Conservation (phyloP, 202 grass and related monocot species). For the Hordeum pubiflorum region DNA sequence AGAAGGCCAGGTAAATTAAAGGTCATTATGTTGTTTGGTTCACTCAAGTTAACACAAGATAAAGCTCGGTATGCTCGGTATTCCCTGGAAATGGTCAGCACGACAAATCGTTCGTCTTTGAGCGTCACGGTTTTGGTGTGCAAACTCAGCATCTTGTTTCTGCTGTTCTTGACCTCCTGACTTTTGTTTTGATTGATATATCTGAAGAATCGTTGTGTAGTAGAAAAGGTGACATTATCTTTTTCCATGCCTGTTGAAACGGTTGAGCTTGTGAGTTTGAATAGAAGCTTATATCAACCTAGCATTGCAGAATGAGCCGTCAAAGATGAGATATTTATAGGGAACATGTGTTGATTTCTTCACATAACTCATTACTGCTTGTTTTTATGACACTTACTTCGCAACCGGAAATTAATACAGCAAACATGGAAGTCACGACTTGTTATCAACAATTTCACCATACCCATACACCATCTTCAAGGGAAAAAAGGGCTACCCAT, state of each 20-base stretch:
- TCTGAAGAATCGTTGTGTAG: not conserved
- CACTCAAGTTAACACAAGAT: not conserved
- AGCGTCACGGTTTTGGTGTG: not conserved
- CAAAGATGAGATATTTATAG: too few species aligned
- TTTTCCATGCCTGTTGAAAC: not conserved
- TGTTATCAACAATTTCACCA: too few species aligned
- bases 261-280: not conserved
- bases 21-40: not conserved
- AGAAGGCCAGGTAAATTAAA: slow-evolving; percentile 60
- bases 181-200: not conserved
- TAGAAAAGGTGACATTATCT: not conserved
- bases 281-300: not conserved
- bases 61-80: not conserved
- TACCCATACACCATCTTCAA: too few species aligned
- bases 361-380: too few species aligned
- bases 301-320: not conserved
- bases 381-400: too few species aligned
- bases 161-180: not conserved
- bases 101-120: not conserved
- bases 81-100: not conserved
- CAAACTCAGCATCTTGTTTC: slow-evolving; percentile 9
- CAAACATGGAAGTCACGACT: too few species aligned
- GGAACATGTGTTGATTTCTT: too few species aligned
- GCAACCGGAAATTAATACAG: too few species aligned
- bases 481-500: too few species aligned